Percentiles rank a stretch among this genome's conserved stretches.
Evolutionary conservation across 495 filamentous ascomycete species (phyloP).

Genomic region (Lasiosphaeris hirsuta): DNA sequence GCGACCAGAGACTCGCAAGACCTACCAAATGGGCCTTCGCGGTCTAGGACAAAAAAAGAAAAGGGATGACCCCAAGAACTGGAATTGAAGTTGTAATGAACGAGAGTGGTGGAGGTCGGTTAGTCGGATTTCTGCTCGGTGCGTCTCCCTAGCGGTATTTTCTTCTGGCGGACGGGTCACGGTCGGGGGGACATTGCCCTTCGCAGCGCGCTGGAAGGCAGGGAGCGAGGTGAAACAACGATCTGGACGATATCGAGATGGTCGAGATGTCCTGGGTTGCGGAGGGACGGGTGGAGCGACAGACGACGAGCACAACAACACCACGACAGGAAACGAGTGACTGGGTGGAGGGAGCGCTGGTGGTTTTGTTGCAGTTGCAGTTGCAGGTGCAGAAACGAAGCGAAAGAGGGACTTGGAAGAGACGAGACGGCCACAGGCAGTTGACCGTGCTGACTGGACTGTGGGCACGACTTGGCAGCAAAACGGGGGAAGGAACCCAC

Average conservation of each 20-base stretch:
- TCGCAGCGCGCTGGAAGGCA: slow-evolving; percentile 17
- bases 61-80: slow-evolving; percentile 10
- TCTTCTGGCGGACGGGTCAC: slow-evolving; percentile 25
- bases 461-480: not conserved
- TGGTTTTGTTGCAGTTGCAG: slow-evolving; percentile 32
- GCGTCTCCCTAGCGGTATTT: slow-evolving; percentile 16
- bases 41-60: slow-evolving; percentile 5
- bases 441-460: no score
- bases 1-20: slow-evolving; percentile 17
- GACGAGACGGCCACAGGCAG: slow-evolving; percentile 8
- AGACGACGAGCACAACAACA: slow-evolving; percentile 16
- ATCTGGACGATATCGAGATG: slow-evolving; percentile 5
- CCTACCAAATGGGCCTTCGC: slow-evolving; percentile 18
- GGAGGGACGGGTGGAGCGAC: slow-evolving; percentile 18
- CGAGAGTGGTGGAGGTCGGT: slow-evolving; percentile 21
- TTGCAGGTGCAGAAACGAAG: slow-evolving; percentile 22
- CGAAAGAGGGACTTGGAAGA: not conserved
- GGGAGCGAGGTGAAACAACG: slow-evolving; percentile 7
- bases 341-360: slow-evolving; percentile 26
- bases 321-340: slow-evolving; percentile 26
- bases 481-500: slow-evolving; percentile 14
- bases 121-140: slow-evolving; percentile 5
- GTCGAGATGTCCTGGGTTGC: slow-evolving; percentile 3
- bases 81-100: slow-evolving; percentile 23
- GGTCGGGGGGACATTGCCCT: slow-evolving; percentile 26